phyloP scores from a whole-genome alignment of 2,329 filamentous ascomycete genomes.

The Ceratocystis lukuohia region DNA sequence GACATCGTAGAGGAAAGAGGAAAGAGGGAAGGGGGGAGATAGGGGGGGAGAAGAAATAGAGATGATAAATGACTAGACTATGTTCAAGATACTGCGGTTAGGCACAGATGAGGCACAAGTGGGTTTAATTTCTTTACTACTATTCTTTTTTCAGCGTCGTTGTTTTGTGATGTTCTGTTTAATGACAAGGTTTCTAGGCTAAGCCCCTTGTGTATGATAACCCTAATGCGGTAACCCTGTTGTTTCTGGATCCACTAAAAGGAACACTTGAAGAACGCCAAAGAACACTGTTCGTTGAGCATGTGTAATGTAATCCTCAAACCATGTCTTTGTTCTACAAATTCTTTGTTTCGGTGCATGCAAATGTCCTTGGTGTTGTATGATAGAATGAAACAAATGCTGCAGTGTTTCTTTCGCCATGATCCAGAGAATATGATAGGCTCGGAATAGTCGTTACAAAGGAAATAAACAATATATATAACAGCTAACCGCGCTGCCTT shows the following conservation, averaged over 20 bases:
- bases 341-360: not conserved
- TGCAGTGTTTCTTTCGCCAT: not conserved
- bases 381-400: not conserved
- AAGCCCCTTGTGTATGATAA: not conserved
- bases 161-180: not conserved
- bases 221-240: not conserved
- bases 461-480: not conserved
- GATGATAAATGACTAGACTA: not conserved
- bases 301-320: not conserved
- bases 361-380: not conserved
- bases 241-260: too few species aligned
- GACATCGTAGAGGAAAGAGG: conserved; percentile 1
- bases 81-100: not conserved
- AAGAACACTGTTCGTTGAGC: not conserved
- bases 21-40: not conserved
- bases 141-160: not conserved
- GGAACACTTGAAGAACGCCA: not conserved
- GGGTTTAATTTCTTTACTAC: not conserved
- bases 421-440: not conserved
- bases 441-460: not conserved
- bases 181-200: not conserved
- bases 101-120: not conserved
- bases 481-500: not conserved
- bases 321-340: not conserved
- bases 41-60: not conserved